Conservation (phyloP, 495 filamentous ascomycete species). For the Lasiosphaeria hispida region DNA sequence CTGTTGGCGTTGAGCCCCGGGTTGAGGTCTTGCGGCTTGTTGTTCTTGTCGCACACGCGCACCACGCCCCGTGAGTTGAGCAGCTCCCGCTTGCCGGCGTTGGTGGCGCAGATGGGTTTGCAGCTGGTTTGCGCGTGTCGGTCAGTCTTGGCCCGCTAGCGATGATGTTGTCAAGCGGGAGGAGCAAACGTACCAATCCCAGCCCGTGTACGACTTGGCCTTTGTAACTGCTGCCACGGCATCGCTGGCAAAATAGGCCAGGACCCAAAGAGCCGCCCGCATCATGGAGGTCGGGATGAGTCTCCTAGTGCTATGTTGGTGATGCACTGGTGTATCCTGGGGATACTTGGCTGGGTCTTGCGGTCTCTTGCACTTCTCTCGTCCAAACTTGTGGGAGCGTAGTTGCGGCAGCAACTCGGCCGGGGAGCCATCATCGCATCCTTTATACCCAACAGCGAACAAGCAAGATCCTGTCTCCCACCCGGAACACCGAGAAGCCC, state of each 20-base stretch:
- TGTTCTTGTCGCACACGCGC: conserved; percentile 46
- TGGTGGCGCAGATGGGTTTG: conserved; percentile 20
- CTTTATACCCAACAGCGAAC: too few species aligned
- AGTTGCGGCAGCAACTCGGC: too few species aligned
- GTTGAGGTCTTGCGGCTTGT: conserved; percentile 26
- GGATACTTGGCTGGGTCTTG: neutral
- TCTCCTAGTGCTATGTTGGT: neutral
- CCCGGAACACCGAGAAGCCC: neutral
- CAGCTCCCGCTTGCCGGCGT: conserved; percentile 3
- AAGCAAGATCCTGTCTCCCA: neutral
- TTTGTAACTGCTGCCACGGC: conserved; percentile 5
- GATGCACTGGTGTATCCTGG: neutral
- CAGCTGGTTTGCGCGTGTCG: conserved; percentile 7
- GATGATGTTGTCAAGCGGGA: neutral
- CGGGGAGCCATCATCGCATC: too few species aligned
- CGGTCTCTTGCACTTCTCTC: too few species aligned
- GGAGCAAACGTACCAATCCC: conserved; percentile 19
- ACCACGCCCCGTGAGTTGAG: conserved; percentile 26
- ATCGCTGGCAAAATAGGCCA: conserved; percentile 2
- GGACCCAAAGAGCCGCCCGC: neutral
- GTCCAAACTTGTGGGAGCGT: too few species aligned
- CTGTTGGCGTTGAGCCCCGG: conserved; percentile 15
- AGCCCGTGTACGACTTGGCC: conserved; percentile 24
- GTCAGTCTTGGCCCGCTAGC: neutral
- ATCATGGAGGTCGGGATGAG: neutral